Evolutionary conservation across 2,329 filamentous ascomycete species (phyloP), one percentile per base, ranked within the genome.

Genomic region (Colletotrichum sublineola): DNA sequence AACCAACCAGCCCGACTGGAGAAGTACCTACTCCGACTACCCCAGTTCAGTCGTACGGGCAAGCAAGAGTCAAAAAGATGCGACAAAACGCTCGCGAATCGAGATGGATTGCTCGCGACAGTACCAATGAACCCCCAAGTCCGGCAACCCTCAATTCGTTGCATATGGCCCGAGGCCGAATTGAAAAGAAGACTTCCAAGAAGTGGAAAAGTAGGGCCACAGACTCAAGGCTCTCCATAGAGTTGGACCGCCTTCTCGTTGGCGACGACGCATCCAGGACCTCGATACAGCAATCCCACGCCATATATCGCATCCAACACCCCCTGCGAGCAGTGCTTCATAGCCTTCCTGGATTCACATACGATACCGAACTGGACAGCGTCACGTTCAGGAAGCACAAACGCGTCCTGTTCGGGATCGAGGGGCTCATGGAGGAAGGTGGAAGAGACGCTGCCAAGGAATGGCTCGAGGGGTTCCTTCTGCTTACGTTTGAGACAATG

Each of bases 391-490:
- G 67, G 2, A 70, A 69, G 53, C 18, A 50, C 2, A 48, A 60
- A 5, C 60, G 66, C 6, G 70, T 73, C 4, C 14, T n/a, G 5
- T 33, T 61, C 6, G 70, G 70, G 0, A 44, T 73, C 6, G 66
- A 63, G 20, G 48, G 24, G 0, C 53, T 73, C 14, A 38, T 60
- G 46, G 46, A 57, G 11, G 60, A 60, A 1, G 66, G 60, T 3
- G 70, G 70, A 6, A 53, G 40, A 9, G 31, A 56, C 24, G 46
- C 55, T 2, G 55, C 67, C 24, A 69, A 65, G n/a, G 33, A 55
- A 6, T 73, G 70, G 70, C 48, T 73, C 2, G 66, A 55, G 5
- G 50, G 40, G 1, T 73, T 73, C 2, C 70, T 73, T 2, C n/a
- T 70, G 4, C 42, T 73, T 14, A 48, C 48, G 7, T 73, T 73